Base-by-base conservation (phyloP, 352 stramenopile species). In the Pythium biforme region DNA sequence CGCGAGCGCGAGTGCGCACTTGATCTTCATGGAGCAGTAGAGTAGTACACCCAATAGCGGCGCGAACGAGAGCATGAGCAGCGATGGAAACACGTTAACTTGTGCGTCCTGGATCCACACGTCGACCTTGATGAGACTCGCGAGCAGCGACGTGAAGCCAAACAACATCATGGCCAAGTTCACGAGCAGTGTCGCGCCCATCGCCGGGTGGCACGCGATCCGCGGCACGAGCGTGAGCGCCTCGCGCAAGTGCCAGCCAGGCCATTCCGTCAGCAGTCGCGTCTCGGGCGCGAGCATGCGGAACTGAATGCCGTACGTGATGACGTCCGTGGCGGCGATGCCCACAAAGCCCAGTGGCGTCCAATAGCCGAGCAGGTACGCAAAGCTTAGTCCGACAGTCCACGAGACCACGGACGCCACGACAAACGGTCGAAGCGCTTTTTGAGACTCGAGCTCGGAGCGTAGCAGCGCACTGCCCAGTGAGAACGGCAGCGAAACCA, bases 41-140 rank as follows among this genome's bases (percentile, higher is more conserved):
- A 87, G 62, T 19, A 74, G 83, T 15, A 89, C 70, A 2, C 74
- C 72, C 3, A 83, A 43, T 11, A 87, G 64, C 11, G 79, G 74
- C 59, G 76, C 76, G 63, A 83, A 79, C 14, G 75, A 72, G 4
- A 89, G 61, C 43, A 71, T 60, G 23, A 86, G 55, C 27, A 87
- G 60, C 2, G 71, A 81, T 23, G 77, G 62, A 46, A 89, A 87
- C 39, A 84, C 80, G 37, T 70, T 72, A 34, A 77, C 79, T 23
- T 68, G 46, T 0, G 55, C 54, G 17, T 77, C 71, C 4, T 70
- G 68, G 56, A 89, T 77, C 47, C 78, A 70, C 23, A 74, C 49
- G 31, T 81, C 75, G 15, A 76, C 77, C 55, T 87, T 81, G 34
- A 79, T 79, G 57, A 89, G 62, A 26, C 79, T 79, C 14, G 77